These are phyloP conservation scores for Rhodomyrtus tomentosa DNA, from an alignment of 345 rosid genomes.

Conservation along the genomic window DNA sequence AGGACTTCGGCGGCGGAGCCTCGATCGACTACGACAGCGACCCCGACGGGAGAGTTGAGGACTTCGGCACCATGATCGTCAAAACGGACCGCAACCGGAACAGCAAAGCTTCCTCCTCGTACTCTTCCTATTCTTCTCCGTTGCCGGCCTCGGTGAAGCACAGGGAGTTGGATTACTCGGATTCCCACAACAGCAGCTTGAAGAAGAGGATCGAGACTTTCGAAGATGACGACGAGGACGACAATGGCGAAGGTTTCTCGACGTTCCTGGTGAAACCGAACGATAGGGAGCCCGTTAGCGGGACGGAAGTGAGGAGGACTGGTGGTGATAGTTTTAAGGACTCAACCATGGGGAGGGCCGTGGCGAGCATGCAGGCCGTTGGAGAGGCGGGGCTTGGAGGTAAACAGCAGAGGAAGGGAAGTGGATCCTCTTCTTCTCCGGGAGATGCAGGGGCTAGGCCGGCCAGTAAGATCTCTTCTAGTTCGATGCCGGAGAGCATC, in stretches of 20 bases:
- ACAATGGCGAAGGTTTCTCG: slow-evolving; percentile 42
- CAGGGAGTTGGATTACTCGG: slow-evolving; percentile 6
- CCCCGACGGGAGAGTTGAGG: slow-evolving; percentile 15
- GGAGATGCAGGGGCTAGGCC: slow-evolving; percentile 30
- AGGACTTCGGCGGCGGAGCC: slow-evolving; percentile 73
- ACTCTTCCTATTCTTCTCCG: not conserved
- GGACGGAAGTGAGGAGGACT: slow-evolving; percentile 51
- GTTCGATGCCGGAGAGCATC: slow-evolving; percentile 82
- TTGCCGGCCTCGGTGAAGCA: not conserved
- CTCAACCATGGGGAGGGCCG: slow-evolving; percentile 57
- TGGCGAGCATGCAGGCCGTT: slow-evolving; percentile 39
- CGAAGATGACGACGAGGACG: slow-evolving; percentile 39
- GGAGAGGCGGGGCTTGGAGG: slow-evolving; percentile 52
- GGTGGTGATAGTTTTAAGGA: slow-evolving; percentile 14
- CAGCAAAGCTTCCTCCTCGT: not conserved
- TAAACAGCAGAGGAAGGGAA: slow-evolving; percentile 18
- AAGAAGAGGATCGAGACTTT: slow-evolving; percentile 19
- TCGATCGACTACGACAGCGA: slow-evolving; percentile 44
- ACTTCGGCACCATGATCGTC: slow-evolving; percentile 81
- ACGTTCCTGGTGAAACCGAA: slow-evolving; percentile 74
- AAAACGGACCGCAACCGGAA: slow-evolving; percentile 17
- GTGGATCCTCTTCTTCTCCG: slow-evolving; percentile 27
- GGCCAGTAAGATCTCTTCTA: slow-evolving; percentile 56
- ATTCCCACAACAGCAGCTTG: slow-evolving; percentile 7
- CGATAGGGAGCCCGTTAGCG: slow-evolving; percentile 27